Conservation (phyloP, 1,284 basidiomycete genomes). For the Grifola frondosa region DNA sequence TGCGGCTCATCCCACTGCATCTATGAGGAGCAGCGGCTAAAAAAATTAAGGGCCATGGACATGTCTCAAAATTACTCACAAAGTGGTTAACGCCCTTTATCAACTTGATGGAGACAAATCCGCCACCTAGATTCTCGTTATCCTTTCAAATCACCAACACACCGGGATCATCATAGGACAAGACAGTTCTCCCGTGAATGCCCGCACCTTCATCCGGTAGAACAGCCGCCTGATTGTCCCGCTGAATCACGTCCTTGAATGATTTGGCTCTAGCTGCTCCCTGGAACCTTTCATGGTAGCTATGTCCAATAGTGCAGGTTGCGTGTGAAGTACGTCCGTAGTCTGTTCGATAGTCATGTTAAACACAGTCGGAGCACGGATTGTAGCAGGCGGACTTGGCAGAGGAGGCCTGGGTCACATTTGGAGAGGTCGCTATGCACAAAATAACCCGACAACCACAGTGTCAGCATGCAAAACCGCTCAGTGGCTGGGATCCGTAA, state of each 20-base stretch:
- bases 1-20: slow-evolving; percentile 7
- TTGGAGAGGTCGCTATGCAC: slow-evolving; percentile 33
- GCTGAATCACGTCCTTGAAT: slow-evolving; percentile 25
- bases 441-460: slow-evolving; percentile 37
- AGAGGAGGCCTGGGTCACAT: slow-evolving; percentile 22
- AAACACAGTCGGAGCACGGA: slow-evolving; percentile 21
- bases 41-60: not conserved
- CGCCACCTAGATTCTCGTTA: slow-evolving; percentile 20
- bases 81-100: slow-evolving; percentile 33
- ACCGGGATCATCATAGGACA: slow-evolving; percentile 17
- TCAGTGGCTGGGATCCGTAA: slow-evolving; percentile 19
- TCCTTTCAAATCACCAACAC: slow-evolving; percentile 29
- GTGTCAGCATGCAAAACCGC: slow-evolving; percentile 19
- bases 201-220: slow-evolving; percentile 24
- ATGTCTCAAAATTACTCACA: slow-evolving; percentile 16
- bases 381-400: slow-evolving; percentile 17
- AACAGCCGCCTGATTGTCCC: slow-evolving; percentile 8
- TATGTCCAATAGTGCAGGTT: slow-evolving; percentile 12
- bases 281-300: slow-evolving; percentile 14
- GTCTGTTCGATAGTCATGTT: slow-evolving; percentile 16
- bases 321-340: slow-evolving; percentile 2
- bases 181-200: slow-evolving; percentile 17
- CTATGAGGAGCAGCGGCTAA: not conserved
- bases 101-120: slow-evolving; percentile 23
- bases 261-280: slow-evolving; percentile 11